Base-by-base conservation (phyloP, 1,284 basidiomycete genomes). In the Cutaneotrichosporon dermatis region DNA sequence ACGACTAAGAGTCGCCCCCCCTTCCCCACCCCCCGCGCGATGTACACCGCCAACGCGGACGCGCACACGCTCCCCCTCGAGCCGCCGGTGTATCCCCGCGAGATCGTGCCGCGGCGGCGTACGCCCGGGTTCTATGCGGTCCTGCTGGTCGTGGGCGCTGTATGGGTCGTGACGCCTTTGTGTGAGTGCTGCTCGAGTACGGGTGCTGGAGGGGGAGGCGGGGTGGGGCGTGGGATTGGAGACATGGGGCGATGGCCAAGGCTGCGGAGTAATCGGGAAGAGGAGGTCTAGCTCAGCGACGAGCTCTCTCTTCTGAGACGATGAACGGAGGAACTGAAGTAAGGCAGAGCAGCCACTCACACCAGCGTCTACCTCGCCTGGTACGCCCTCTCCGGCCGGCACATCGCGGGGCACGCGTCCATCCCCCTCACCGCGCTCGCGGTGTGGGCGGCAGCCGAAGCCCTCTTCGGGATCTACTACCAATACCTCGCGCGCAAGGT, bases 381-480 rank as follows among this genome's bases (percentile, higher is more conserved):
- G 83, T 64, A 77, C 69, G 57, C 69, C 82, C 61, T 83, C 69
- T 75, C 73, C 73, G 40, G 83, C 78, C 67, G 71, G 75, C 33
- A 80, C 5, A 11, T 45, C 8, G 51, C 37, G 15, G 41, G 35
- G 15, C 8, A 6, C 12, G n/a, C 15, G 9, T 33, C 40, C 48
- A 9, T 51, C 4, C 13, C 11, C 10, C 7, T n/a, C 13, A 34
- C 63, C 15, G 52, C 66, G 5, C 63, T 74, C 43, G 74, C 72
- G 7, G 66, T 63, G 2, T 76, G 70, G 57, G 66, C 73, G 4
- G 51, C 67, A 6, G 65, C 66, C 49, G 75, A 76, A 57, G 67
- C 71, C n/a, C 72, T 86, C 61, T 95, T 94, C 77, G 87, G 86
- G 62, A 70, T 90, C 45, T 86, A 89, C 74, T 83, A 90, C 69